Percentiles rank a stretch among this genome's conserved stretches.
phyloP scores from a whole-genome alignment of 2,329 filamentous ascomycete genomes.

The Boeremia lycopersici region DNA sequence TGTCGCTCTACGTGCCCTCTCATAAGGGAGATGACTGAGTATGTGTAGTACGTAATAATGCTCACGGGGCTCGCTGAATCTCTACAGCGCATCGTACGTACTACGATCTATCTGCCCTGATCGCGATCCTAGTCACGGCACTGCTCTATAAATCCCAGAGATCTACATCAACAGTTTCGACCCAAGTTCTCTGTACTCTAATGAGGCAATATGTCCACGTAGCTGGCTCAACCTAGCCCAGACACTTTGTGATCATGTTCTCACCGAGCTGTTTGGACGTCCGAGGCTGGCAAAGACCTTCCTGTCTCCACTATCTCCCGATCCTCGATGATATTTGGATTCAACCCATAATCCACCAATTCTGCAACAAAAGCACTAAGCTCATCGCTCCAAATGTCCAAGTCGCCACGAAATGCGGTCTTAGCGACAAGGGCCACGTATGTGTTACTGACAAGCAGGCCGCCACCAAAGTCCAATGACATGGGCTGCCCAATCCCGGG shows the following conservation, averaged over 20 bases:
- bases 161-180: background rate
- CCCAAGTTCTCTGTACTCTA: background rate
- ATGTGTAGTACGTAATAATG: background rate
- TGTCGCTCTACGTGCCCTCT: background rate
- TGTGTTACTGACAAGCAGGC: slow-evolving; percentile 10
- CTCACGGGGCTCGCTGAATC: no score
- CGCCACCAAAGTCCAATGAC: slow-evolving; percentile 26
- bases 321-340: slow-evolving; percentile 3
- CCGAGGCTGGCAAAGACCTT: background rate
- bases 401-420: background rate
- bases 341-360: slow-evolving; percentile 18
- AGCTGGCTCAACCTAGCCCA: no score
- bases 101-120: background rate
- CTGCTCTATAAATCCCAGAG: background rate
- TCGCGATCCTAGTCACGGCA: background rate
- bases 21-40: background rate
- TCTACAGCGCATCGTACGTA: no score
- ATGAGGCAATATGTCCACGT: no score
- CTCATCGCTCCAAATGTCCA: slow-evolving; percentile 18
- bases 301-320: slow-evolving; percentile 17
- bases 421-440: background rate
- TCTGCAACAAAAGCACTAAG: slow-evolving; percentile 24
- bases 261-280: background rate
- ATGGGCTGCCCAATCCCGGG: no score
- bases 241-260: no score